A percentile compares a stretch with the other conserved stretches of the same genome.
These are phyloP conservation scores for Botryotinia convoluta DNA, from an alignment of 2,329 filamentous ascomycete species.

Conservation along the genomic window DNA sequence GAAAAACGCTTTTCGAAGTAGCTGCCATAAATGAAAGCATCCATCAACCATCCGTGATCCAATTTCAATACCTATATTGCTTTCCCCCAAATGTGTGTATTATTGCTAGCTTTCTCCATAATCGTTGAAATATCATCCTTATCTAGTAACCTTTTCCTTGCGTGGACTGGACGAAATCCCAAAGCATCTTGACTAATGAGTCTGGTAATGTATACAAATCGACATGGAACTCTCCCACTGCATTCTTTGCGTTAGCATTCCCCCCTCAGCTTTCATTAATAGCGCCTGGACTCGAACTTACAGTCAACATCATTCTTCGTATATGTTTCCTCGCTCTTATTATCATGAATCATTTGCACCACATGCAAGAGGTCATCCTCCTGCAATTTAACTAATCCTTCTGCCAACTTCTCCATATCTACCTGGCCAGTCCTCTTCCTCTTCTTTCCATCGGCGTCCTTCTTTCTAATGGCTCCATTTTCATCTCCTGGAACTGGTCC, in stretches of 20 bases:
- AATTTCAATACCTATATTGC: slow-evolving; percentile 1
- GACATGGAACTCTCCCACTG: slow-evolving; percentile 95
- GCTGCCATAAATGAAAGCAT: neutral
- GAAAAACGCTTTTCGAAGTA: slow-evolving; percentile 3
- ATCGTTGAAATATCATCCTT: neutral
- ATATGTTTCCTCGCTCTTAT: slow-evolving; percentile 91
- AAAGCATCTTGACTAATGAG: slow-evolving; percentile 83
- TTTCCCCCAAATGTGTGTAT: neutral
- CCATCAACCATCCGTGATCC: neutral
- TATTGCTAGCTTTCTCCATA: neutral
- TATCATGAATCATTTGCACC: slow-evolving; percentile 97
- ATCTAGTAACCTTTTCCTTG: neutral
- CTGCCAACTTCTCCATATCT: slow-evolving; percentile 96
- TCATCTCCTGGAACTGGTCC: slow-evolving; percentile 80
- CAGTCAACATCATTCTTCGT: slow-evolving; percentile 96
- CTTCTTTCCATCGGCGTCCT: slow-evolving; percentile 71
- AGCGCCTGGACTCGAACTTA: slow-evolving; percentile 45
- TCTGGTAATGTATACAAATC: slow-evolving; percentile 98
- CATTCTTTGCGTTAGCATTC: neutral
- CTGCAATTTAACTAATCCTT: slow-evolving; percentile 80
- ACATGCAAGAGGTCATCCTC: slow-evolving; percentile 94
- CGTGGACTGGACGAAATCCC: slow-evolving; percentile 66
- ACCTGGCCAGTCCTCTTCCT: slow-evolving; percentile 58
- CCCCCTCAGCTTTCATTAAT: neutral
- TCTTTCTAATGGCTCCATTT: slow-evolving; percentile 56